Evolutionary conservation across 2,329 filamentous ascomycete species (phyloP).

Genomic region (Immersiporthe knoxdaviesiana): DNA sequence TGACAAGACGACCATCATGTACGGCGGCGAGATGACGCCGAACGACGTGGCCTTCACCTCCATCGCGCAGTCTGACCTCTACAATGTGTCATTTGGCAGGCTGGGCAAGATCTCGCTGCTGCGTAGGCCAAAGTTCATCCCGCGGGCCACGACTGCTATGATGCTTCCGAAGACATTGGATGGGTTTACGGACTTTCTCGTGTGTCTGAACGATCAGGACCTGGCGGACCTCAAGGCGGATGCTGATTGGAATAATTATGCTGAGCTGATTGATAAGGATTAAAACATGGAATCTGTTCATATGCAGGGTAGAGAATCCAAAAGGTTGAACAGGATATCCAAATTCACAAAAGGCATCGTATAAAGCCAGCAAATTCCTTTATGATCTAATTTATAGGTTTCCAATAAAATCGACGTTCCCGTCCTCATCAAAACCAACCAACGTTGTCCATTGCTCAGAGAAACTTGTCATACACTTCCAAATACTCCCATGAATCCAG

Average conservation of each 20-base stretch:
- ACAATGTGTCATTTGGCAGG: conserved; percentile 2
- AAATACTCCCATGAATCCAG: not conserved
- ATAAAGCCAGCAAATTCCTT: not conserved
- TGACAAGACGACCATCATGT: not conserved
- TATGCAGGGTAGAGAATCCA: too few relatives aligned
- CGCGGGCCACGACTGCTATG: not conserved
- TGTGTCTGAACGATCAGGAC: conserved; percentile 2
- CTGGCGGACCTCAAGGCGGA: not conserved
- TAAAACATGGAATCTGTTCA: too few relatives aligned
- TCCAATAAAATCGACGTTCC: not conserved
- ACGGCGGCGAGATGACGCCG: not conserved
- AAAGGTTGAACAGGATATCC: not conserved
- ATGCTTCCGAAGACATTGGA: not conserved
- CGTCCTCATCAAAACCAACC: not conserved
- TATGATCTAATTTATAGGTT: not conserved
- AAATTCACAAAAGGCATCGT: too few relatives aligned
- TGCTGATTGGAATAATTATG: conserved; percentile 1
- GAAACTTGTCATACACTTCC: not conserved
- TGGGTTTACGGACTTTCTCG: not conserved
- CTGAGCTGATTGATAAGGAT: not conserved
- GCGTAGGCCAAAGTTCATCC: not conserved
- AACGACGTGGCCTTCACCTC: conserved; percentile 2
- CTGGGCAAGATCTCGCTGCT: not conserved
- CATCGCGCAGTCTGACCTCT: conserved; percentile 1
- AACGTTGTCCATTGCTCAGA: not conserved